Evolutionary conservation across 1,139 yeast genomes (phyloP).

Genomic region (Nakaseomyces delphensis): DNA sequence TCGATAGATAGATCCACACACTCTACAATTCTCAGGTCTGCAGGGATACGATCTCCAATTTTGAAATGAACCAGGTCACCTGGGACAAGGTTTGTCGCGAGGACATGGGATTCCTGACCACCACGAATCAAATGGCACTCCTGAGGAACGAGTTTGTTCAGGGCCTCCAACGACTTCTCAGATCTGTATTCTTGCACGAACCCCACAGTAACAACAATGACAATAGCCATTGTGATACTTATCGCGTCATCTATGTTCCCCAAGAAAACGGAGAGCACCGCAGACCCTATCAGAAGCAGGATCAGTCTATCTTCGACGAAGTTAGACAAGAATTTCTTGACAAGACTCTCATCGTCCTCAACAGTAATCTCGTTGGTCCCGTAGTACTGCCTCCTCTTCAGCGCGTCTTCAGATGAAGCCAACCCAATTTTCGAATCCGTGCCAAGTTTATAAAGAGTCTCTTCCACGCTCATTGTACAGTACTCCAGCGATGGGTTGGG

Average conservation of each 20-base stretch:
- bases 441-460: conserved; percentile 50
- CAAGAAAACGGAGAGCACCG: conserved; percentile 75
- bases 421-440: conserved; percentile 58
- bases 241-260: conserved; percentile 91
- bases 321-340: conserved; percentile 61
- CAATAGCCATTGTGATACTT: conserved; percentile 76
- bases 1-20: conserved; percentile 75
- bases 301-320: conserved; percentile 88
- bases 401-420: conserved; percentile 56
- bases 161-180: conserved; percentile 85
- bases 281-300: conserved; percentile 77
- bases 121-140: conserved; percentile 82
- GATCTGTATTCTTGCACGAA: conserved; percentile 94
- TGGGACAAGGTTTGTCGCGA: conserved; percentile 83
- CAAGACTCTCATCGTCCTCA: conserved; percentile 37
- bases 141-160: conserved; percentile 87
- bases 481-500: conserved; percentile 35
- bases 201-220: conserved; percentile 89
- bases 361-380: conserved; percentile 39
- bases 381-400: conserved; percentile 59
- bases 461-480: conserved; percentile 51
- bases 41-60: conserved; percentile 93
- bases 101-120: conserved; percentile 62
- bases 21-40: conserved; percentile 73
- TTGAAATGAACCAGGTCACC: conserved; percentile 85